These are phyloP conservation scores for Kodamaea fungicola DNA, from an alignment of 1,139 yeast species.

Conservation along the genomic window DNA sequence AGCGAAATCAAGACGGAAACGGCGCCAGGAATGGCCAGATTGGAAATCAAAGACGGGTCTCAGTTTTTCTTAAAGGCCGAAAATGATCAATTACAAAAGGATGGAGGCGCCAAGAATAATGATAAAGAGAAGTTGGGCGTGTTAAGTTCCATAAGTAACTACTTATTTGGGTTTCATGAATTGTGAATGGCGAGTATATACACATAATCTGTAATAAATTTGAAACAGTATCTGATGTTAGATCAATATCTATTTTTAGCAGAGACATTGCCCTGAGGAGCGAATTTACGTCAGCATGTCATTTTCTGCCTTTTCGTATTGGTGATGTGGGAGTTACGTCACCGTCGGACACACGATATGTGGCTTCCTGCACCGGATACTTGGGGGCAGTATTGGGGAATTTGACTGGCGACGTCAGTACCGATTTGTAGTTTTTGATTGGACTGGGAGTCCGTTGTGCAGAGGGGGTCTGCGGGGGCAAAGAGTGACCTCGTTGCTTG, in stretches of 20 bases:
- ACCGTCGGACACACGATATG: no score
- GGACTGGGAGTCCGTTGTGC: constrained; percentile 13
- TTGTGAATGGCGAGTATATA: constrained; percentile 17
- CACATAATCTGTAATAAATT: no score
- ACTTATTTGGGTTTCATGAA: constrained; percentile 46
- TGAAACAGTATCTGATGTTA: no score
- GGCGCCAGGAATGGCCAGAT: constrained; percentile 18
- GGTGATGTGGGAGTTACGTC: no score
- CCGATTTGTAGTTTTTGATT: constrained; percentile 3
- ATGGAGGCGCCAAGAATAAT: constrained; percentile 10
- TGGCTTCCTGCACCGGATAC: no score
- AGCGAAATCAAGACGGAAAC: constrained; percentile 6
- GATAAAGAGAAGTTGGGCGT: constrained; percentile 33
- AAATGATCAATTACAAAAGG: constrained; percentile 11
- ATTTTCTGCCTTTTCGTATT: no score
- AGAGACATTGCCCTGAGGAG: no score
- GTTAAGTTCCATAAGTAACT: constrained; percentile 32
- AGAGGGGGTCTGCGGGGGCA: constrained; percentile 3
- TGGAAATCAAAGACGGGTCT: constrained; percentile 43
- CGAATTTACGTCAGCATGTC: no score
- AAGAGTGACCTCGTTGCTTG: neutral
- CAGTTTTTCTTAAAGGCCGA: constrained; percentile 32
- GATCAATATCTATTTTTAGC: no score
- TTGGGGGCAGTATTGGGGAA: neutral
- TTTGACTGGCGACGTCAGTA: constrained; percentile 12